Conservation (phyloP, 2,329 filamentous ascomycete genomes). For the Dactylellina drechsleri region DNA sequence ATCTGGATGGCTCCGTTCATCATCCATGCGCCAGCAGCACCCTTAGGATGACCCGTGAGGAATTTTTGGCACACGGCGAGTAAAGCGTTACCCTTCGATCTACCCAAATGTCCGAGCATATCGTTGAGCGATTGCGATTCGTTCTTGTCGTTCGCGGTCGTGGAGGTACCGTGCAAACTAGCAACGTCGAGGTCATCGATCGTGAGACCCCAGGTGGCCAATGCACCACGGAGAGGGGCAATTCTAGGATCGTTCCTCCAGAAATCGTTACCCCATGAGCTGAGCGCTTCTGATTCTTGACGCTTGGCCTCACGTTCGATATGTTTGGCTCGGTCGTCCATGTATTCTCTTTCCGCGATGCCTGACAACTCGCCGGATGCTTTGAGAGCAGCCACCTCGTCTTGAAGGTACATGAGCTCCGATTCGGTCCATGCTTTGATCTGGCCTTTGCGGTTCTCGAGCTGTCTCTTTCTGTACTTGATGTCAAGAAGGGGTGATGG, state of each 20-base stretch:
- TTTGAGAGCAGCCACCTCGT: slow-evolving; percentile 92
- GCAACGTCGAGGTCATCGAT: slow-evolving; percentile 95
- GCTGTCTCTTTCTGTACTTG: slow-evolving; percentile 94
- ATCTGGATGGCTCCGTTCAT: slow-evolving; percentile 98
- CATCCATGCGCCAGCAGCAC: slow-evolving; percentile 99
- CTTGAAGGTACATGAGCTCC: slow-evolving; percentile 89
- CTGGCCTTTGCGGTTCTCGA: slow-evolving; percentile 90
- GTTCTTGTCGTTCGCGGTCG: slow-evolving; percentile 99
- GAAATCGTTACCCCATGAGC: slow-evolving; percentile 96
- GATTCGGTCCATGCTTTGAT: slow-evolving; percentile 97
- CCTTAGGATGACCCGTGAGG: slow-evolving; percentile 97
- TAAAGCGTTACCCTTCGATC: slow-evolving; percentile 94
- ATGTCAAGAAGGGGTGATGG: slow-evolving; percentile 95
- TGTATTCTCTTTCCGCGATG: slow-evolving; percentile 85
- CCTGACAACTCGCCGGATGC: slow-evolving; percentile 70
- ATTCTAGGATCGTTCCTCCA: slow-evolving; percentile 96
- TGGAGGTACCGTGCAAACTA: slow-evolving; percentile 98
- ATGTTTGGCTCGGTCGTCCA: slow-evolving; percentile 83
- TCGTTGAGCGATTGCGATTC: slow-evolving; percentile 97
- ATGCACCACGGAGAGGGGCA: slow-evolving; percentile 90
- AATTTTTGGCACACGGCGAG: slow-evolving; percentile 99
- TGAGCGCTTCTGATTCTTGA: slow-evolving; percentile 91
- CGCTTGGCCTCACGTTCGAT: slow-evolving; percentile 87
- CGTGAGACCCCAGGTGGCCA: slow-evolving; percentile 97
- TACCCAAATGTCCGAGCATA: slow-evolving; percentile 92